Evolutionary conservation across 2,329 filamentous ascomycete species (phyloP), one percentile per base, ranked within the genome.

Genomic region (Colletotrichum tropicale): DNA sequence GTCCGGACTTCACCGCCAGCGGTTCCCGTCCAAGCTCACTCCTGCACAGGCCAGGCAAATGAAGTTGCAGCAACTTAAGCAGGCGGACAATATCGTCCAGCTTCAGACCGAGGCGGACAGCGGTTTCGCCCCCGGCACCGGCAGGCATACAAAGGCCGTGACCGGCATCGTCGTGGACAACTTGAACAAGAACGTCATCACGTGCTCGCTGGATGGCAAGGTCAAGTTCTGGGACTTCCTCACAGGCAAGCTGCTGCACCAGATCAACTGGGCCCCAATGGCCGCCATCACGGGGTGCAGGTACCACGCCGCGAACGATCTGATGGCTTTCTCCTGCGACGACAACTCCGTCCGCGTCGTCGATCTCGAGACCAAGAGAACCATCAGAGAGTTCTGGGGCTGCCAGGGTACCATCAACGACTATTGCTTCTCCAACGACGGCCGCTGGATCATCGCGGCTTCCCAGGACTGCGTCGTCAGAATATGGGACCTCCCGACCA

Each of bases 191-290:
- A 92, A 90, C 21, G 89, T 98, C 66, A 92, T 98, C 58, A 98
- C 96, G 76, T 98, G 96, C 82, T 94, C 95, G 3, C 86, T 96
- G 16, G 97, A 99, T 83, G 97, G 97, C 36, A 98, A 94, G 84
- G 90, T 98, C 80, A 98, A 98, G 87, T 98, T 99, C 83, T 99
- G 98, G 98, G 95, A 98, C 78, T 98, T 99, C 78, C 85, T 92
- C n/a, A 95, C 94, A 0, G 97, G 96, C 9, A 90, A 92, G 60
- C 89, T 98, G 4, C 82, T 94, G 13, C 91, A 96, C 77, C 93
- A 98, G 81, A 92, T 98, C 67, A 93, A 96, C 83, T 98, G 96
- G 94, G 91, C 93, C 60, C 91, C 91, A 5, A 95, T 94, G 90
- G 93, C 93, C 6, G 91, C 93, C 61, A 93, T 98, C 68, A 94